These are phyloP conservation scores for Rhizophora apiculata DNA, from an alignment of 345 rosid species.

Conservation along the genomic window DNA sequence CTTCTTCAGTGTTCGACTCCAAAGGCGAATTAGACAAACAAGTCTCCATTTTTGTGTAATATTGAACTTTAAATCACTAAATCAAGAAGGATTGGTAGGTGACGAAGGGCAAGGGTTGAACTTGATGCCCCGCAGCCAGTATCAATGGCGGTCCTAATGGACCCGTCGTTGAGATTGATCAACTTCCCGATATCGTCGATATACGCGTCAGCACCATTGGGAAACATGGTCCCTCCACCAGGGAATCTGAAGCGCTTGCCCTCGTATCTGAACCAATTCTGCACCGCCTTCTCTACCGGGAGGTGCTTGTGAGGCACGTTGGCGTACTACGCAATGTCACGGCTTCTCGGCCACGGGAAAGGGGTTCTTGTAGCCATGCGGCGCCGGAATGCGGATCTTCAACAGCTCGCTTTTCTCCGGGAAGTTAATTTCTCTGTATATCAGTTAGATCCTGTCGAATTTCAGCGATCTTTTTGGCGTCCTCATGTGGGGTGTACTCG, in stretches of 20 bases:
- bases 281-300: conserved; percentile 52
- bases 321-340: conserved; percentile 44
- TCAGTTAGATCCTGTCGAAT: conserved; percentile 22
- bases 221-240: conserved; percentile 57
- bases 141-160: conserved; percentile 32
- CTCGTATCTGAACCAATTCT: conserved; percentile 48
- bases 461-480: conserved; percentile 25
- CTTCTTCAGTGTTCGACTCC: conserved; percentile 20
- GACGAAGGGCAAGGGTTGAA: background rate
- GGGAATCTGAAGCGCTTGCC: conserved; percentile 48
- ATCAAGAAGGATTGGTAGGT: too few species aligned
- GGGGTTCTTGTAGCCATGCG: conserved; percentile 32
- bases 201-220: conserved; percentile 47
- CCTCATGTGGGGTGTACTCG: conserved; percentile 50
- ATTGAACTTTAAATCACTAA: too few species aligned
- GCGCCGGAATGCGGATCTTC: conserved; percentile 26
- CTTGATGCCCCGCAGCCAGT: conserved; percentile 32
- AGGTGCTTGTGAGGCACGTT: conserved; percentile 52
- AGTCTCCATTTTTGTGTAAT: conserved; percentile 39
- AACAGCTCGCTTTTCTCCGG: conserved; percentile 21
- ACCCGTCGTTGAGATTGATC: conserved; percentile 26
- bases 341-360: conserved; percentile 48
- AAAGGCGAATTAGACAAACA: conserved; percentile 43
- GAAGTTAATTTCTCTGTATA: conserved; percentile 39
- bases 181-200: conserved; percentile 32